These are phyloP conservation scores for Aplosporella prunicola DNA, from an alignment of 2,329 filamentous ascomycete species.

Conservation along the genomic window DNA sequence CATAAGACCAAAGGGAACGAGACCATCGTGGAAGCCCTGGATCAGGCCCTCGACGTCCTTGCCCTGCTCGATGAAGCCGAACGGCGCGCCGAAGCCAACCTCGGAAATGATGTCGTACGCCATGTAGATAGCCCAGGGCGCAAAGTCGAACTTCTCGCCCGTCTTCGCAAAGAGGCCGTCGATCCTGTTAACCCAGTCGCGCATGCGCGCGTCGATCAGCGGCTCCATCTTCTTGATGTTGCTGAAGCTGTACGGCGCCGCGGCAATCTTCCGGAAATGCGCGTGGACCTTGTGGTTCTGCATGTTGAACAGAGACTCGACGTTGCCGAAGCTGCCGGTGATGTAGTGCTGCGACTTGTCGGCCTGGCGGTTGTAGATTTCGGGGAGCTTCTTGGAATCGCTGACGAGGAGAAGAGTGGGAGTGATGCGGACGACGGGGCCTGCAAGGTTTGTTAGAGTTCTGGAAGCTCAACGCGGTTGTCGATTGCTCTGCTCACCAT, in stretches of 20 bases:
- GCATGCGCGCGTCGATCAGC: slow-evolving; percentile 43
- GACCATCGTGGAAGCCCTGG: slow-evolving; percentile 45
- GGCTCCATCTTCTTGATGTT: slow-evolving; percentile 53
- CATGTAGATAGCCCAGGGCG: slow-evolving; percentile 47
- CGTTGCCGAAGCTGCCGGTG: slow-evolving; percentile 47
- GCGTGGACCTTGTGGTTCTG: slow-evolving; percentile 43
- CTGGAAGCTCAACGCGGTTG: neutral
- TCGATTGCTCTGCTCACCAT: slow-evolving; percentile 29
- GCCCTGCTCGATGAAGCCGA: slow-evolving; percentile 47
- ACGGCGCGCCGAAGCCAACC: slow-evolving; percentile 46
- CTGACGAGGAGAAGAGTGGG: slow-evolving; percentile 45
- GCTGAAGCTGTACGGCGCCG: slow-evolving; percentile 46
- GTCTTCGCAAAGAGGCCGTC: slow-evolving; percentile 37
- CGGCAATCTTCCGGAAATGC: slow-evolving; percentile 45
- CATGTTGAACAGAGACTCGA: slow-evolving; percentile 50
- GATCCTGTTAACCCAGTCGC: slow-evolving; percentile 43
- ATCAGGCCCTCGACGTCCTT: slow-evolving; percentile 46
- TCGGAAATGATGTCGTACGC: slow-evolving; percentile 51
- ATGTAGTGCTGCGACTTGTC: slow-evolving; percentile 52
- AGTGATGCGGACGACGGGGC: slow-evolving; percentile 44
- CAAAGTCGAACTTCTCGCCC: slow-evolving; percentile 43
- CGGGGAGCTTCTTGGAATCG: slow-evolving; percentile 46
- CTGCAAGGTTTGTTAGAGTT: slow-evolving; percentile 22
- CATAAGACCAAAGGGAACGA: slow-evolving; percentile 44
- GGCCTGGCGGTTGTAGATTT: slow-evolving; percentile 46